phyloP scores from a whole-genome alignment of 345 rosid genomes.

The Gynandropsis gynandra region DNA sequence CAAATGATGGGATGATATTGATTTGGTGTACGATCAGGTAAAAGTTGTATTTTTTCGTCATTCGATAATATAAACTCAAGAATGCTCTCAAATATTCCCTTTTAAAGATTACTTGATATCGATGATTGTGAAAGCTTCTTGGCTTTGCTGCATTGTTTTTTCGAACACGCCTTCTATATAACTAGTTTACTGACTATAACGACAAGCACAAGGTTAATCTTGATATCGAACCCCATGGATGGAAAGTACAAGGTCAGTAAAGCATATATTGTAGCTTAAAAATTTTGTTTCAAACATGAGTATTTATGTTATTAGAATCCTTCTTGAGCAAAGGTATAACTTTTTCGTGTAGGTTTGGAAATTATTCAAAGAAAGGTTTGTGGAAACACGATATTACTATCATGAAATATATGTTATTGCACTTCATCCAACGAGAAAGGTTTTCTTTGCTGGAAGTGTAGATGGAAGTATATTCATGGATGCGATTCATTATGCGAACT shows the following conservation, averaged over 20 bases:
- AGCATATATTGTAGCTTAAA: too few relatives aligned
- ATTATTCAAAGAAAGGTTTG: too few relatives aligned
- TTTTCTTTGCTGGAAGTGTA: too few relatives aligned
- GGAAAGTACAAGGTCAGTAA: conserved; percentile 40
- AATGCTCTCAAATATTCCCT: too few relatives aligned
- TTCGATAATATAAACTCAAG: too few relatives aligned
- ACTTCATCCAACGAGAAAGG: too few relatives aligned
- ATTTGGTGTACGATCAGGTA: conserved; percentile 48
- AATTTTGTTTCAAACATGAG: too few relatives aligned
- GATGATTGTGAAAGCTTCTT: conserved; percentile 28
- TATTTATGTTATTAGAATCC: too few relatives aligned
- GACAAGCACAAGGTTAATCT: conserved; percentile 20
- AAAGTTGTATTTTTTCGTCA: background rate
- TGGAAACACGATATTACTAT: conserved; percentile 32
- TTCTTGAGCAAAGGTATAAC: too few relatives aligned
- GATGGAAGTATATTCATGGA: conserved; percentile 43
- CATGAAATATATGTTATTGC: conserved; percentile 33
- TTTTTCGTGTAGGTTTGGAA: too few relatives aligned
- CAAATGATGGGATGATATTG: conserved; percentile 39
- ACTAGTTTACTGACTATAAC: too few relatives aligned
- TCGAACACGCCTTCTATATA: conserved; percentile 38
- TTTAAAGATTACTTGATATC: conserved; percentile 25
- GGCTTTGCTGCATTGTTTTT: conserved; percentile 28
- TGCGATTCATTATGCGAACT: conserved; percentile 22
- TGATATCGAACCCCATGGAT: conserved; percentile 47